Evolutionary conservation across 164 flowering plant species (phyloP), one percentile per base, ranked within the genome.

Genomic region (Macadamia tetraphylla): DNA sequence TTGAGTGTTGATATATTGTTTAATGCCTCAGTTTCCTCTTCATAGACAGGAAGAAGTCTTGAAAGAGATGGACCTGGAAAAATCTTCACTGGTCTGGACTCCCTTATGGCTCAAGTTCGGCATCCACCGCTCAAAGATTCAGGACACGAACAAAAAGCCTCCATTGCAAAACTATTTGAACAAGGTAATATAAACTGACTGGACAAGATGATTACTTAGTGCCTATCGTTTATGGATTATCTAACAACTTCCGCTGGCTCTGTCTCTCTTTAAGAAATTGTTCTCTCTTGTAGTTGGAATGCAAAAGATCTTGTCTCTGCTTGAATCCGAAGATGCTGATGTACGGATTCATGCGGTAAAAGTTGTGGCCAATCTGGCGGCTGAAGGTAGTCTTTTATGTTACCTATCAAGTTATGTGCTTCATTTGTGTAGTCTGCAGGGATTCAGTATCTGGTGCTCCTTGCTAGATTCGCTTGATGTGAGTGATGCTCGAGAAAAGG

Each of bases 291-390:
- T 84, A 95, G 99, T 95, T 79, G 99, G 99, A 58, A 75, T 95
- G 90, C 99, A 92, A 62, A 95, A 89, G 83, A 95, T 95, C 64
- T 75, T 92, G 80, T 87, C 96, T 23, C 81, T 95, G 79, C 97
- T 95, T 58, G 96, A 89, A 76, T 87, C 99, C 18, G 96, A 90
- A 68, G 99, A 95, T 82, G 81, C 86, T 66, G 96, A 89, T 75
- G 91, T 95, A 30, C 87, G 87, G 42, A 85, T 95, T 71, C 98
- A 95, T 89, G 99, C 99, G 58, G 99, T 92, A 53, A 95, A 95
- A 82, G 99, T 95, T 73, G 94, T 95, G 0, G 99, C 99, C 63
- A 95, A 95, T 77, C 82, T 95, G 18, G 98, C 99, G 51, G 98
- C 98, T 15, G 99, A 95, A 87, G 99, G 99, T 94, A 65, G 40